Base-by-base conservation (phyloP, 2,329 filamentous ascomycete species). In the Myriosclerotinia duriaeana region DNA sequence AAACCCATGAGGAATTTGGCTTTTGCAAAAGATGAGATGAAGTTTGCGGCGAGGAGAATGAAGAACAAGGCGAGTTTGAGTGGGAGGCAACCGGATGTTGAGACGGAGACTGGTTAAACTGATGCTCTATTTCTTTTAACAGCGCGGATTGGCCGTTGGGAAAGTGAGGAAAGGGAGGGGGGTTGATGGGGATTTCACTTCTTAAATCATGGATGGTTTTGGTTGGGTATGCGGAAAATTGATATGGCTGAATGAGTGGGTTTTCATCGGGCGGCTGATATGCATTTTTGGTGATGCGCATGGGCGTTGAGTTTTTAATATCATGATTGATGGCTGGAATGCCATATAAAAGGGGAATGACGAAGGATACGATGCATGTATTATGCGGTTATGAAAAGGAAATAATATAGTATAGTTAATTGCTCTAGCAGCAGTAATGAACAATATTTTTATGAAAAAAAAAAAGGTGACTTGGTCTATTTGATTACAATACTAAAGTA, bases 11-110 rank as follows among this genome's bases (percentile, higher is more conserved):
- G 94, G 52, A 97, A 97, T 76, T 82, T 87, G 30, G 87, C 88
- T 71, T 98, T 97, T 77, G 93, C 89, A 53, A 96, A 95, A 79
- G 84, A 97, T 73, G 91, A 98, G 80, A 87, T 90, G 0, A 89
- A 90, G 73, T 93, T 89, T 79, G 92, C 91, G 0, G 78, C 93
- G 6, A 83, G 88, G 54, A 91, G 91, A 77, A 79, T 96, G 65
- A 90, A 89, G 77, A 89, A 90, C 74, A 88, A 91, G 76, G 83
- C 95, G 12, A 89, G 88, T 44, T 78, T 98, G 75, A 87, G 87
- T 52, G 94, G 94, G 1, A 84, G 94, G 69, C 89, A 94, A 78
- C 94, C 94, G 40, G 64, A 65, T 44, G 64, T 65, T 17, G 64
- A 65, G 26, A 65, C 64, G 7, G 64, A 65, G 46, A 65, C 64